Base-by-base conservation (phyloP, 352 stramenopile genomes). In the Phytophthora chlamydospora region DNA sequence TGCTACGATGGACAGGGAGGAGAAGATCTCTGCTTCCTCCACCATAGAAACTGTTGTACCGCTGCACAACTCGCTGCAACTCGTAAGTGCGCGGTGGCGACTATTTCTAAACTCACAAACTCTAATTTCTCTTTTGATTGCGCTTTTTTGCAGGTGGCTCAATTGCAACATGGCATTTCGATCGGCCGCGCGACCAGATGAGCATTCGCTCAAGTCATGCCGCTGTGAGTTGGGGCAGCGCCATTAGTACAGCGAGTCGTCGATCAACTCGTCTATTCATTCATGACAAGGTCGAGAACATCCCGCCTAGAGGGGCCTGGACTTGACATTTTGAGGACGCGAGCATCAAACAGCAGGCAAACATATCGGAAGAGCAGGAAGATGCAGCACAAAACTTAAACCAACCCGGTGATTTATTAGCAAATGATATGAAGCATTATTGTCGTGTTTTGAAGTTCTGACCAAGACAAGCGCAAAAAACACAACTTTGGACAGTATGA, bases 1-100 rank as follows among this genome's bases (percentile, higher is more conserved):
- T 6, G 69, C 71, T 11, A 59, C 58, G 21, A 59, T 73, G 12
- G 66, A 73, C 35, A 58, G 60, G 24, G 76, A 90, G 16, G 68
- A 80, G 47, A 90, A 88, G 41, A 73, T 89, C 34, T 88, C 75
- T 32, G 67, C 75, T 19, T 76, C 77, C 17, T 90, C 83, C n/a
- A 90, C 74, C 34, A 92, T 92, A 59, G 80, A 92, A 54, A 85
- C 83, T 4, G 80, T 92, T 24, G 59, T 92, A 14, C 80, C 83
- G 38, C 70, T 92, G 8, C 80, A 88, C 63, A 88, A 75, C 41
- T 90, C 83, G 24, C 63, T 80, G 38, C 66, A 88, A 67, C 59
- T 92, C 53, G 83, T 92, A 59, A 58, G 79, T 80, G 9, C 2
- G 24, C 24, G 3, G 24, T 29, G 24, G 24, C 5, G 24, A 6